These are phyloP conservation scores for Diaporthe ampelina DNA, from an alignment of 2,329 filamentous ascomycete genomes.

Conservation along the genomic window DNA sequence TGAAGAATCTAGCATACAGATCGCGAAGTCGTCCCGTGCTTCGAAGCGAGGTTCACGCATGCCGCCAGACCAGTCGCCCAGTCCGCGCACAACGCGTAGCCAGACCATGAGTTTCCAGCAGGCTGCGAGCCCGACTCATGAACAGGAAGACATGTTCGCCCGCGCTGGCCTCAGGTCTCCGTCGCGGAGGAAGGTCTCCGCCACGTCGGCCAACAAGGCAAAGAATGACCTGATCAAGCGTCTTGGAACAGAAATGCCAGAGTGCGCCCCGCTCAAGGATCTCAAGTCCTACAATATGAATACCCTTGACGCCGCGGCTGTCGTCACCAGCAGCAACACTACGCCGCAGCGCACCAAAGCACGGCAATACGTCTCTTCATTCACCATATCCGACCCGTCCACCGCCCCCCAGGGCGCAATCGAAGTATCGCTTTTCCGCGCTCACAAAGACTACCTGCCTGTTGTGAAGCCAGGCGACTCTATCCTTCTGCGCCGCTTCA, in stretches of 20 bases:
- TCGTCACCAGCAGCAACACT: conserved; percentile 65
- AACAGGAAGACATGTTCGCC: conserved; percentile 49
- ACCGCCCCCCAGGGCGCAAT: conserved; percentile 63
- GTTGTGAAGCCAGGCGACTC: conserved; percentile 69
- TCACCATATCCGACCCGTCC: conserved; percentile 70
- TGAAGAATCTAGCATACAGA: conserved; percentile 1
- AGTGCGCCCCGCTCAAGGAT: conserved; percentile 65
- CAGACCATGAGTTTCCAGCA: conserved; percentile 42
- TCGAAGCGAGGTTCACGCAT: conserved; percentile 28
- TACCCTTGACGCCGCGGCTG: conserved; percentile 66
- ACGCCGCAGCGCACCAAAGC: conserved; percentile 68
- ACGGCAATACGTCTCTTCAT: conserved; percentile 71
- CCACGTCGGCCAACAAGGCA: conserved; percentile 44
- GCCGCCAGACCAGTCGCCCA: conserved; percentile 31
- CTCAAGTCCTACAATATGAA: conserved; percentile 65
- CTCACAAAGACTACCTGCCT: conserved; percentile 70
- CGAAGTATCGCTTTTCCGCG: conserved; percentile 71
- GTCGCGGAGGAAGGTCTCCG: conserved; percentile 42
- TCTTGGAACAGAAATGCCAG: conserved; percentile 64
- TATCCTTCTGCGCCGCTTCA: conserved; percentile 70
- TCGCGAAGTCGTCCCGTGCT: conserved; percentile 3
- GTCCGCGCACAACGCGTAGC: conserved; percentile 40
- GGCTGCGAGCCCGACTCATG: conserved; percentile 37
- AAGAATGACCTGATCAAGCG: conserved; percentile 62
- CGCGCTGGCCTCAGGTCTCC: conserved; percentile 50